Evolutionary conservation across 768 basidiomycete species (phyloP), one percentile per base, ranked within the genome.

Genomic region (Mycena maculata): DNA sequence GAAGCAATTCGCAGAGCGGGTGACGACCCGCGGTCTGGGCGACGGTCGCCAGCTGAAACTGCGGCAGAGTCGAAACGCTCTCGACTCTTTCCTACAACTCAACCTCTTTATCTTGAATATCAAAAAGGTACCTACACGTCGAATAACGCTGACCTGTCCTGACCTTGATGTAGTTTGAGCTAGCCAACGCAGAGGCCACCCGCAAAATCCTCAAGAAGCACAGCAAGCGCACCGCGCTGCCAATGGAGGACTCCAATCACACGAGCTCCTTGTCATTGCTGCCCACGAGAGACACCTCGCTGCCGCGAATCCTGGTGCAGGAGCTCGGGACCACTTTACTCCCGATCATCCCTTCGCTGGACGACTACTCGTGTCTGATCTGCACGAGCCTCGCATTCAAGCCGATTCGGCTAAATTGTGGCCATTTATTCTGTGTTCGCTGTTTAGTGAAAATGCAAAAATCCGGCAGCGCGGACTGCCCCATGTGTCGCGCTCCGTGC

Each of bases 131-230:
- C 39, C 47, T n/a, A 18, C 18, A 10, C 33, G 33, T 36, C 27
- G 27, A 12, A 25, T 67, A 12, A 2, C 16, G 50, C 25, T n/a
- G 28, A 6, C 45, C 25, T 55, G 11, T 56, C 30, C 22, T 11
- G 45, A 39, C 15, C 44, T 7, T 41, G 12, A 28, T 25, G 3
- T 63, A 92, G 92, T 94, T 95, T 74, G 91, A 95, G 73, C 75
- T 85, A 41, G 95, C 93, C 9, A 97, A 94, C 73, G 85, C 90
- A 9, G 95, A 97, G 77, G 96, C 95, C 2, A 92, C 91, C 3
- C 88, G 95, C 38, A 98, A 98, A 80, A 95, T 95, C 65, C 86
- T 97, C 56, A 97, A 97, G 84, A 98, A 98, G 75, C 96, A 96
- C 74, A 86, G 93, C 30, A 97, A 97, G 75, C 89, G 94, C 4